Evolutionary conservation across 2,329 filamentous ascomycete genomes (phyloP).

Genomic region (Apiospora aurea): DNA sequence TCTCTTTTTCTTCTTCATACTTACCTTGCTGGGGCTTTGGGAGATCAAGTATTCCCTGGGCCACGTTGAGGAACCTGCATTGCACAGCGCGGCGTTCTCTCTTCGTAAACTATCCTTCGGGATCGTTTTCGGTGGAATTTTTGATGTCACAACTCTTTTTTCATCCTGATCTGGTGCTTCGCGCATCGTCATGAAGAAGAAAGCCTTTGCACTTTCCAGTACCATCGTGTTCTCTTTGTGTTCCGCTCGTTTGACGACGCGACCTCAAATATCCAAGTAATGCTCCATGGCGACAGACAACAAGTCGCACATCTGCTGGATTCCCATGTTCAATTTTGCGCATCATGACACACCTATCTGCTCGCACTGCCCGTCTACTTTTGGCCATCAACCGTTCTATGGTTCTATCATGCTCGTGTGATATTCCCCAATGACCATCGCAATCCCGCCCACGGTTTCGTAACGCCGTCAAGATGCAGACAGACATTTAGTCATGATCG

Average conservation of each 20-base stretch:
- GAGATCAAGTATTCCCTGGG: slow-evolving; percentile 49
- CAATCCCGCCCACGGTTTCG: background rate
- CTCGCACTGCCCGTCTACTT: background rate
- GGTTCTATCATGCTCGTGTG: background rate
- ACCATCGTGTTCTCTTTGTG: no score
- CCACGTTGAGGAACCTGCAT: slow-evolving; percentile 54
- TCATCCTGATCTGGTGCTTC: slow-evolving; percentile 28
- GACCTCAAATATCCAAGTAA: no score
- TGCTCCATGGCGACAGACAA: background rate
- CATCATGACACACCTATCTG: background rate
- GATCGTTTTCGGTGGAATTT: slow-evolving; percentile 56
- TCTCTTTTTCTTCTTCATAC: slow-evolving; percentile 51
- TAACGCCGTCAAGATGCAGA: background rate
- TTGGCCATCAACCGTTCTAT: background rate
- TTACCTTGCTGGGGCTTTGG: slow-evolving; percentile 51
- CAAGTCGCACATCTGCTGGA: background rate
- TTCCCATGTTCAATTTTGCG: background rate
- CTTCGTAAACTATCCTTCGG: slow-evolving; percentile 55
- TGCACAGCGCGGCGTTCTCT: slow-evolving; percentile 55
- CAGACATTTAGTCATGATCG: background rate
- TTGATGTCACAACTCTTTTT: slow-evolving; percentile 44
- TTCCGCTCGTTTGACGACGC: no score
- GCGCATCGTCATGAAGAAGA: slow-evolving; percentile 29
- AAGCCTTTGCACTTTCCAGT: background rate
- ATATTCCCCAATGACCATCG: background rate